Conservation (phyloP, 768 basidiomycete species). For the Pulveroboletus sp. region DNA sequence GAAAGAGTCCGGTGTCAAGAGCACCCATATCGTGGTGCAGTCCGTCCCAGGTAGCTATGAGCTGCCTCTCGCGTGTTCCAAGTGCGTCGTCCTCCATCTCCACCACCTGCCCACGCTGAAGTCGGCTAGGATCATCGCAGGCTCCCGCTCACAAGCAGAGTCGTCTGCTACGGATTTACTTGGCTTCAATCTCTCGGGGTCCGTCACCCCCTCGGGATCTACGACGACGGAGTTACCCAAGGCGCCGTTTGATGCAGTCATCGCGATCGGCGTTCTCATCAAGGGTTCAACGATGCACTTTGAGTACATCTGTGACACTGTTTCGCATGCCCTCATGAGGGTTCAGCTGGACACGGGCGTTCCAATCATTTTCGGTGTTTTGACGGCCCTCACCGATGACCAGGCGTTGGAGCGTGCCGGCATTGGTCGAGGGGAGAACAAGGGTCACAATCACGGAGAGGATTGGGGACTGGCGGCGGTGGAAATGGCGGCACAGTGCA, state of each 20-base stretch:
- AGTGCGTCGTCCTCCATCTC: constrained; percentile 45
- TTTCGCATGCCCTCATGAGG: constrained; percentile 91
- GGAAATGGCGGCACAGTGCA: constrained; percentile 74
- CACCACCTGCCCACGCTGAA: constrained; percentile 3
- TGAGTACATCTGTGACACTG: constrained; percentile 95
- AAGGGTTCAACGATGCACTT: constrained; percentile 99
- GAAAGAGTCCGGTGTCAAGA: constrained; percentile 80
- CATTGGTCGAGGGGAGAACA: constrained; percentile 58
- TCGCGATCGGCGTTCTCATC: constrained; percentile 97
- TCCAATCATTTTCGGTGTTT: constrained; percentile 94
- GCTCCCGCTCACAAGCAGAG: constrained; percentile 75
- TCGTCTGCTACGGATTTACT: constrained; percentile 75
- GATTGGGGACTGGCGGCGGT: constrained; percentile 98
- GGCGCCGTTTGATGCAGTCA: constrained; percentile 87
- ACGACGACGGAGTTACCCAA: constrained; percentile 36
- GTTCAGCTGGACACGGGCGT: constrained; percentile 90
- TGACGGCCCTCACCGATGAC: constrained; percentile 88
- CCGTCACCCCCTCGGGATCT: constrained; percentile 25
- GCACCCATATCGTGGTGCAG: constrained; percentile 84
- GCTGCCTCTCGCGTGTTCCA: constrained; percentile 79
- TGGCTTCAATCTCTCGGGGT: constrained; percentile 46
- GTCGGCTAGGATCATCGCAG: constrained; percentile 71
- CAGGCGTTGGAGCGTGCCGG: constrained; percentile 96
- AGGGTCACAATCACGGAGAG: constrained; percentile 96
- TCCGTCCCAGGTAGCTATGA: constrained; percentile 95